Evolutionary conservation across 1,139 yeast species (phyloP).

Genomic region (Nakaseomyces kungkrabaensis): DNA sequence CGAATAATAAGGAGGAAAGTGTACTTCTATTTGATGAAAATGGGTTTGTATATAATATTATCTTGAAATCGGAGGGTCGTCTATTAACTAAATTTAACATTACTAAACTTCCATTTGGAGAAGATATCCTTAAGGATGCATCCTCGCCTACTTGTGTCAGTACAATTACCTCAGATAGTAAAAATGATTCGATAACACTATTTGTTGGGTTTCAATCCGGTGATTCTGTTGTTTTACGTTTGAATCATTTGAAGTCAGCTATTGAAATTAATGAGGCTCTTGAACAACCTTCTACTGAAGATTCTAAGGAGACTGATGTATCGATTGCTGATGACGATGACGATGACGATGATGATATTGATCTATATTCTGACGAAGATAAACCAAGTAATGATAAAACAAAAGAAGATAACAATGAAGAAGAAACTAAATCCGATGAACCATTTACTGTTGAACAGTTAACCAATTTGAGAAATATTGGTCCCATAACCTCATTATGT

Average conservation of each 20-base stretch:
- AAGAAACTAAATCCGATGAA: constrained; percentile 26
- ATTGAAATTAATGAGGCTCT: constrained; percentile 15
- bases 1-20: constrained; percentile 12
- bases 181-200: constrained; percentile 14
- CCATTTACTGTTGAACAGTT: constrained; percentile 36
- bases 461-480: constrained; percentile 55
- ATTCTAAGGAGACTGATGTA: not conserved
- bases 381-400: constrained; percentile 23
- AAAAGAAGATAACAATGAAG: constrained; percentile 17
- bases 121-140: constrained; percentile 22
- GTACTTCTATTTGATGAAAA: constrained; percentile 23
- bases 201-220: constrained; percentile 29
- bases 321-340: constrained; percentile 15
- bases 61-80: constrained; percentile 26
- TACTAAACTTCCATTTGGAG: constrained; percentile 24
- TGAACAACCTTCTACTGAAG: not conserved
- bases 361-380: constrained; percentile 25
- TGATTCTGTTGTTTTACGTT: constrained; percentile 21
- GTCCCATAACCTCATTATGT: constrained; percentile 66
- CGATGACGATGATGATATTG: constrained; percentile 28
- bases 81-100: constrained; percentile 23
- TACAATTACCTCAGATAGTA: constrained; percentile 11
- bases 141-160: constrained; percentile 21
- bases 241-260: constrained; percentile 26
- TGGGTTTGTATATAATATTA: constrained; percentile 21